These are phyloP conservation scores for Daedaleopsis sinensis DNA, from an alignment of 768 basidiomycete species.

Conservation along the genomic window DNA sequence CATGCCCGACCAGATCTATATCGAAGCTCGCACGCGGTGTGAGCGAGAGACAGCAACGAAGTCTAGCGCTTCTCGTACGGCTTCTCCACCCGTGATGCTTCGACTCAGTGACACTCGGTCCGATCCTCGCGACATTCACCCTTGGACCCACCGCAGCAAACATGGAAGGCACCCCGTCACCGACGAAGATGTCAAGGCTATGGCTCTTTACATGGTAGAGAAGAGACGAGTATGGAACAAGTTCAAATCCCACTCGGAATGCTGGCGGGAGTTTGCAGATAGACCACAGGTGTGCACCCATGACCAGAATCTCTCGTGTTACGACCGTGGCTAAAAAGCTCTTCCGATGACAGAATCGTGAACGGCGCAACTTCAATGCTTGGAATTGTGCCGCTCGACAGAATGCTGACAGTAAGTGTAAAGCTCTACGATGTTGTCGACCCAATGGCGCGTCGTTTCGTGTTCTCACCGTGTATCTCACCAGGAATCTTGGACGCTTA, in stretches of 20 bases:
- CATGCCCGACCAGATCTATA: constrained; percentile 3
- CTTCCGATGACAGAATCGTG: not conserved
- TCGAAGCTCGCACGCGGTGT: not conserved
- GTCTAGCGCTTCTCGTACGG: not conserved
- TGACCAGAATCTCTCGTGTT: not conserved
- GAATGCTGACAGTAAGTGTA: too few relatives aligned
- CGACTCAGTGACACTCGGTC: not conserved
- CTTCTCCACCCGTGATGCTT: not conserved
- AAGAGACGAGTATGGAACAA: not conserved
- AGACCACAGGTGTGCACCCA: not conserved
- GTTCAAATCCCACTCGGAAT: not conserved
- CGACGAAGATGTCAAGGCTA: not conserved
- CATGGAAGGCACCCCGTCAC: not conserved
- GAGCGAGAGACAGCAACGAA: not conserved
- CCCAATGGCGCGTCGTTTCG: too few relatives aligned
- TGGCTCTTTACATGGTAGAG: not conserved
- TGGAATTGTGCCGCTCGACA: too few relatives aligned
- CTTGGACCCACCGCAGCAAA: not conserved
- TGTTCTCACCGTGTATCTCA: too few relatives aligned
- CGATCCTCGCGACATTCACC: not conserved
- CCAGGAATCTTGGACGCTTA: too few relatives aligned
- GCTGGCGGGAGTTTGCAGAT: not conserved
- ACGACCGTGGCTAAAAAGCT: not conserved
- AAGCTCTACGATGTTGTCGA: too few relatives aligned
- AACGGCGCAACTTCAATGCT: not conserved